Evolutionary conservation across 169 alveolate genomes (phyloP).

Genomic region (Amoebophrya sp.): DNA sequence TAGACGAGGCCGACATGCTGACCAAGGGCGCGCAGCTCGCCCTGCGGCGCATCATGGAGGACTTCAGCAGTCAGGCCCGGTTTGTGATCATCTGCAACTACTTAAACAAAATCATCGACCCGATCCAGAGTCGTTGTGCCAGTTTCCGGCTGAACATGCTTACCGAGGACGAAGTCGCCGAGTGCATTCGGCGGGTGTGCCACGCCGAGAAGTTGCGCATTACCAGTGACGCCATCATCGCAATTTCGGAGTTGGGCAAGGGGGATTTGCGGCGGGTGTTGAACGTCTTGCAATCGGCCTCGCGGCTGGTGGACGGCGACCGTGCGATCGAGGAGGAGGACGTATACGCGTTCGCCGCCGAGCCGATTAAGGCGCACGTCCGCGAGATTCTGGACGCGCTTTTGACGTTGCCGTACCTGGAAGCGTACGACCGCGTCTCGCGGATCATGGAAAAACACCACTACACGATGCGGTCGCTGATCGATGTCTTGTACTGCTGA

Average conservation of each 20-base stretch:
- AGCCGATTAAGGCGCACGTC: not conserved
- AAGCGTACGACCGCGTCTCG: not conserved
- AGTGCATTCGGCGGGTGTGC: not conserved
- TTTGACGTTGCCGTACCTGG: not conserved
- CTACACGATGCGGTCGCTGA: not conserved
- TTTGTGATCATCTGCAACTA: slow-evolving; percentile 95
- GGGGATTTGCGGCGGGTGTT: not conserved
- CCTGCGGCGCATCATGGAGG: slow-evolving; percentile 95
- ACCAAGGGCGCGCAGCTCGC: slow-evolving; percentile 96
- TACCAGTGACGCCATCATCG: not conserved
- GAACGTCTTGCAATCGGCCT: not conserved
- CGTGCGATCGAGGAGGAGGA: too few relatives aligned
- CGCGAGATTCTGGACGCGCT: not conserved
- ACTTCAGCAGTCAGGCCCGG: slow-evolving; percentile 89
- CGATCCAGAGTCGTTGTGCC: slow-evolving; percentile 95
- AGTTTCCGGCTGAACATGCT: not conserved
- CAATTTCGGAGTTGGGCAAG: not conserved
- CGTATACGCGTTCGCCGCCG: not conserved
- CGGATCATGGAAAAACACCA: not conserved
- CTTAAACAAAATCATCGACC: slow-evolving; percentile 91
- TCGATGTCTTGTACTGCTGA: not conserved
- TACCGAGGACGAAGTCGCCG: not conserved
- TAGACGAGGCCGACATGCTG: slow-evolving; percentile 98
- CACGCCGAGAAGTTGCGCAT: not conserved
- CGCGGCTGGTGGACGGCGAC: not conserved